Evolutionary conservation across 148 eudicot species (phyloP).

Genomic region (Rhododendron vialii): DNA sequence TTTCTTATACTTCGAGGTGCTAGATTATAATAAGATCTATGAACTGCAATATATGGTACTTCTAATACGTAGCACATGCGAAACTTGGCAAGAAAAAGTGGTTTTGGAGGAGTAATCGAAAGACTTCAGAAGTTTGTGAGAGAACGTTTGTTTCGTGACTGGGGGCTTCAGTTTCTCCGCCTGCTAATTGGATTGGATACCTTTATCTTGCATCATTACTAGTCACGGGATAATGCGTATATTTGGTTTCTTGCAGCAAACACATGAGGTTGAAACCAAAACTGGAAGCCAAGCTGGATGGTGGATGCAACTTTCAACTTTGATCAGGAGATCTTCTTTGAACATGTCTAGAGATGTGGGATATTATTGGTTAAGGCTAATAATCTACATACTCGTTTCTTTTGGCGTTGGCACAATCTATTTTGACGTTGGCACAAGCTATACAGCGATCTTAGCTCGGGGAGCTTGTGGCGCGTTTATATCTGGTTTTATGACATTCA

Average conservation of each 20-base stretch:
- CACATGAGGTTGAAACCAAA: conserved; percentile 28
- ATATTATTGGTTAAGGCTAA: conserved; percentile 78
- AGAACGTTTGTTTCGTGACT: background rate
- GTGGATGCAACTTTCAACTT: conserved; percentile 66
- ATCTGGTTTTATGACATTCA: conserved; percentile 90
- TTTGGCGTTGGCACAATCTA: conserved; percentile 72
- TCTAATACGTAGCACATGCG: background rate
- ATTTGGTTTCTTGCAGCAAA: conserved; percentile 41
- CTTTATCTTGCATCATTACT: background rate
- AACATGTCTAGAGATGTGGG: conserved; percentile 84
- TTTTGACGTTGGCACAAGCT: conserved; percentile 72
- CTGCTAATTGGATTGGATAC: background rate
- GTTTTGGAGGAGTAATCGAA: background rate
- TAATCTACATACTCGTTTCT: conserved; percentile 52
- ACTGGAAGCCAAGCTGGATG: conserved; percentile 75
- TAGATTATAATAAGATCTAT: background rate
- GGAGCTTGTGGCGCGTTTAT: conserved; percentile 89
- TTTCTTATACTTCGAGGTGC: background rate
- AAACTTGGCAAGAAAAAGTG: background rate
- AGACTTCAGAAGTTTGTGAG: background rate
- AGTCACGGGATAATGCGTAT: background rate
- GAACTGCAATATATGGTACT: background rate
- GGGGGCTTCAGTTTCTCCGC: background rate
- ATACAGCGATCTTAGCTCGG: conserved; percentile 71
- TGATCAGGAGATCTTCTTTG: conserved; percentile 66